A percentile compares a stretch with the other conserved stretches of the same genome.
phyloP scores from a whole-genome alignment of 2,329 filamentous ascomycete species.

The Colletotrichum horii region DNA sequence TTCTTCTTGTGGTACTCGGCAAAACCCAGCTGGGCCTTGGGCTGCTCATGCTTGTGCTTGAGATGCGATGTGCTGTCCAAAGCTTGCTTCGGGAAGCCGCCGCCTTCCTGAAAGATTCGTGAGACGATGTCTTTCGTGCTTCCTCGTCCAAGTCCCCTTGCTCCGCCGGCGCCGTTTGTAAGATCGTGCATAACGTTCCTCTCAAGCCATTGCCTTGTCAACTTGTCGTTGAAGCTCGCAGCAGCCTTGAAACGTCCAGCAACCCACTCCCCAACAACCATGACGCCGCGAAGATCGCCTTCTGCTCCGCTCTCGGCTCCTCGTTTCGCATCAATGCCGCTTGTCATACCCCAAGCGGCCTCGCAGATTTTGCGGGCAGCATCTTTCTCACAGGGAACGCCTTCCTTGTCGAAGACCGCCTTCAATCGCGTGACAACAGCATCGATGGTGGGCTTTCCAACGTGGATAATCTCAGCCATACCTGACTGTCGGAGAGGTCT shows the following conservation, averaged over 20 bases:
- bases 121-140: slow-evolving; percentile 76
- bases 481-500: slow-evolving; percentile 84
- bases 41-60: slow-evolving; percentile 54
- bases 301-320: slow-evolving; percentile 72
- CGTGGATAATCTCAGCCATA: slow-evolving; percentile 88
- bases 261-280: slow-evolving; percentile 90
- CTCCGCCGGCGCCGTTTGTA: slow-evolving; percentile 72
- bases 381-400: slow-evolving; percentile 86
- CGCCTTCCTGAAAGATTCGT: slow-evolving; percentile 80
- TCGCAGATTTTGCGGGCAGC: slow-evolving; percentile 86
- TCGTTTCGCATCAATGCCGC: slow-evolving; percentile 71
- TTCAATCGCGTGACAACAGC: slow-evolving; percentile 84
- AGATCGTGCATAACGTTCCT: slow-evolving; percentile 72
- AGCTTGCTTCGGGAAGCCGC: slow-evolving; percentile 72
- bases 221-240: slow-evolving; percentile 42
- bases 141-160: slow-evolving; percentile 74
- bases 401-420: slow-evolving; percentile 85
- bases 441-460: slow-evolving; percentile 86
- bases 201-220: slow-evolving; percentile 82
- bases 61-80: slow-evolving; percentile 38
- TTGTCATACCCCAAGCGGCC: slow-evolving; percentile 79
- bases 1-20: slow-evolving; percentile 75
- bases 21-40: slow-evolving; percentile 69
- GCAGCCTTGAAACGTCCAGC: slow-evolving; percentile 70
- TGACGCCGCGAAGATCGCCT: slow-evolving; percentile 79